Conservation (phyloP, 768 basidiomycete genomes). For the Lentinula guzmanii region DNA sequence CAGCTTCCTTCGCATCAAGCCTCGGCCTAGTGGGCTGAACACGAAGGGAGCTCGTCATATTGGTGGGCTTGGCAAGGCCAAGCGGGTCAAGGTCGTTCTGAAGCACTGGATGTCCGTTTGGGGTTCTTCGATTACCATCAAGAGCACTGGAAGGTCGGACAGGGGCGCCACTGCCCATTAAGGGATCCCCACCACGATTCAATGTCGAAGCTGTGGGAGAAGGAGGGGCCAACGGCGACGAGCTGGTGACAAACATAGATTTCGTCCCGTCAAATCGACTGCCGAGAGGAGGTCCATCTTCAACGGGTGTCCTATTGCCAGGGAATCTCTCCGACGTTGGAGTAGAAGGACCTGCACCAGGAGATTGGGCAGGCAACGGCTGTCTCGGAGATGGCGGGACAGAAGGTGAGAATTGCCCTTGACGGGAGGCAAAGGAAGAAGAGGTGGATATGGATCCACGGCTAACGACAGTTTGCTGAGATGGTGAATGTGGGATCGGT, state of each 20-base stretch:
- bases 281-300: constrained; percentile 48
- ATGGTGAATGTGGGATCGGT: constrained; percentile 5
- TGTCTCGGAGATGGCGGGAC: constrained; percentile 20
- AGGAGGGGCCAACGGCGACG: constrained; percentile 26
- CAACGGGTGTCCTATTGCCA: constrained; percentile 17
- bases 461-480: constrained; percentile 1
- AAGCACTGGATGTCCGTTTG: constrained; percentile 20
- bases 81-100: constrained; percentile 53
- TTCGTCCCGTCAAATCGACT: constrained; percentile 72
- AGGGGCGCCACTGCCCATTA: constrained; percentile 10
- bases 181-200: constrained; percentile 6
- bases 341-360: constrained; percentile 52
- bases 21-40: constrained; percentile 65
- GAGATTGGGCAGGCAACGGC: constrained; percentile 38
- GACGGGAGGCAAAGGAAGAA: constrained; percentile 7
- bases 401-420: constrained; percentile 12
- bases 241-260: constrained; percentile 64
- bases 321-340: constrained; percentile 26
- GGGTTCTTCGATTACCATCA: constrained; percentile 11
- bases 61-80: constrained; percentile 50
- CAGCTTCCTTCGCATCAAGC: constrained; percentile 81
- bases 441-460: constrained; percentile 1
- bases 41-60: constrained; percentile 71
- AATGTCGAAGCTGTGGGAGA: constrained; percentile 21
- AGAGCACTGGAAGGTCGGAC: constrained; percentile 11